Evolutionary conservation across 2,329 filamentous ascomycete genomes (phyloP).

Genomic region (Hypoxylon sp.): DNA sequence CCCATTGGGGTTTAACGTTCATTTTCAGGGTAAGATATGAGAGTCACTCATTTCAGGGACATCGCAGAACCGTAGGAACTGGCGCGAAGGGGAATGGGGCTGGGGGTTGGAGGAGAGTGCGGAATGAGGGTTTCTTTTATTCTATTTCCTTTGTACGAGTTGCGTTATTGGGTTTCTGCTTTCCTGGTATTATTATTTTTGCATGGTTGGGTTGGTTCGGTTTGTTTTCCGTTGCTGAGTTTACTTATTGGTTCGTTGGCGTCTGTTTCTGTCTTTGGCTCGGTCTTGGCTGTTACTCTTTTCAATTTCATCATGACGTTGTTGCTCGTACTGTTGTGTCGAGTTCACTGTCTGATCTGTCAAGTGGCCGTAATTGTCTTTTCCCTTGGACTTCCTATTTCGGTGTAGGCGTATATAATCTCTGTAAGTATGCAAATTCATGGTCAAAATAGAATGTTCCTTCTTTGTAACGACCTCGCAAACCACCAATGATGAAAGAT

Average conservation of each 20-base stretch:
- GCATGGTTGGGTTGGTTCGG: background rate
- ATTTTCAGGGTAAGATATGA: background rate
- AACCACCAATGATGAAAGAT: no score
- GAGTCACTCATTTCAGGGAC: slow-evolving; percentile 12
- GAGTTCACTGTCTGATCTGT: no score
- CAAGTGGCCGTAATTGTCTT: background rate
- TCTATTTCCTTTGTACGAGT: slow-evolving; percentile 4
- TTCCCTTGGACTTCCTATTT: background rate
- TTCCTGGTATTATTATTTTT: slow-evolving; percentile 6
- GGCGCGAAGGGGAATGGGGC: background rate
- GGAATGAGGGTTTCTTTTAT: background rate
- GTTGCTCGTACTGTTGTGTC: background rate
- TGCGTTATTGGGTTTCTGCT: background rate
- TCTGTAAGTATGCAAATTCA: no score
- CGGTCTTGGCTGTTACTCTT: slow-evolving; percentile 8
- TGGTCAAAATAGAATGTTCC: no score
- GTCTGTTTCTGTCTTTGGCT: background rate
- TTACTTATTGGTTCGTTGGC: background rate
- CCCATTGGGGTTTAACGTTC: background rate
- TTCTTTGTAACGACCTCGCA: no score
- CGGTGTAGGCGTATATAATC: no score
- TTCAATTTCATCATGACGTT: slow-evolving; percentile 13
- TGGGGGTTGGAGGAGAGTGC: no score
- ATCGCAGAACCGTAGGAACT: slow-evolving; percentile 22
- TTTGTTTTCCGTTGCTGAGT: background rate